Conservation (phyloP, 2,329 filamentous ascomycete species). For the Aspergillus sp. region DNA sequence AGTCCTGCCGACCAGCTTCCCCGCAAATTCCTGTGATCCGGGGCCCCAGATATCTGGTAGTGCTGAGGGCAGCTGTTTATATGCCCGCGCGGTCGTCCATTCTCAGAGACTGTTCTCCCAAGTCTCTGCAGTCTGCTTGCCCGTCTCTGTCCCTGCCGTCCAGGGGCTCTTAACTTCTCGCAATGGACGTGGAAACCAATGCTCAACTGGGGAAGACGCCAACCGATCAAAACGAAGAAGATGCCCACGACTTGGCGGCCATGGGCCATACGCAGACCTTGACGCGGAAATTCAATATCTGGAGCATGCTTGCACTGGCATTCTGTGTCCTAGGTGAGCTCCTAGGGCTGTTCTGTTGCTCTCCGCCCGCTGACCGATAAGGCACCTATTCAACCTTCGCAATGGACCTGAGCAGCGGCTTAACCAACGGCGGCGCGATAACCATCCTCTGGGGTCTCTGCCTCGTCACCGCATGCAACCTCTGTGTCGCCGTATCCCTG, state of each 20-base stretch:
- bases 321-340: slow-evolving; percentile 43
- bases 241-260: slow-evolving; percentile 33
- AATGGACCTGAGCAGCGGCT: slow-evolving; percentile 42
- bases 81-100: too few species aligned
- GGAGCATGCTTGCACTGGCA: slow-evolving; percentile 50
- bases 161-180: too few species aligned
- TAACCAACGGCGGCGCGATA: slow-evolving; percentile 47
- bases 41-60: too few species aligned
- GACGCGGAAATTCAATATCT: slow-evolving; percentile 42
- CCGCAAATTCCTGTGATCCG: too few species aligned
- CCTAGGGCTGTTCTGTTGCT: not conserved
- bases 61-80: too few species aligned
- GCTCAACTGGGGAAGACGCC: slow-evolving; percentile 18
- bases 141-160: too few species aligned
- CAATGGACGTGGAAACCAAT: slow-evolving; percentile 24
- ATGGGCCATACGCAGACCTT: slow-evolving; percentile 37
- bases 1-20: too few species aligned
- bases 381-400: slow-evolving; percentile 51
- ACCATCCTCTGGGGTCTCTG: slow-evolving; percentile 48
- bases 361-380: slow-evolving; percentile 2
- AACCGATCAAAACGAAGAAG: slow-evolving; percentile 27
- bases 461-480: slow-evolving; percentile 44
- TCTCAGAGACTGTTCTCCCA: too few species aligned
- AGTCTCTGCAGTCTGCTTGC: too few species aligned
- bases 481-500: slow-evolving; percentile 47